Conservation (phyloP, 2,329 filamentous ascomycete genomes). For the Penicillium freii region DNA sequence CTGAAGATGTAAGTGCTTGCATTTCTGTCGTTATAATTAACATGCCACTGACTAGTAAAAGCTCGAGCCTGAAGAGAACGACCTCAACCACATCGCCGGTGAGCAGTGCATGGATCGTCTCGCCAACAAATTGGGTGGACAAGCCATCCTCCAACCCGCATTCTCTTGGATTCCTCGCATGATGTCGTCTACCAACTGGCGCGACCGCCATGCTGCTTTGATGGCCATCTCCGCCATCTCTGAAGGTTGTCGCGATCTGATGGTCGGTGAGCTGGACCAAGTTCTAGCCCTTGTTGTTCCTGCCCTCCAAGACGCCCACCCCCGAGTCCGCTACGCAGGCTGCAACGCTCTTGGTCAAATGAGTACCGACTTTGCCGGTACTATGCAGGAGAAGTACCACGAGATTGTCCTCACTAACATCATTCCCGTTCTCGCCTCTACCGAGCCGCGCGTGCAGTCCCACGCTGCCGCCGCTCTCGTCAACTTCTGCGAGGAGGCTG, state of each 20-base stretch:
- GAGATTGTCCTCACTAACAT: constrained; percentile 83
- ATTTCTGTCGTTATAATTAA: constrained; percentile 14
- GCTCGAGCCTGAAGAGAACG: constrained; percentile 93
- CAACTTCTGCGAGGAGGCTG: constrained; percentile 98
- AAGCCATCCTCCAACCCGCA: constrained; percentile 85
- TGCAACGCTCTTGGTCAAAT: constrained; percentile 99
- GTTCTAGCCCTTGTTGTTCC: constrained; percentile 94
- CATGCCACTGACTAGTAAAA: constrained; percentile 38
- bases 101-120: constrained; percentile 98
- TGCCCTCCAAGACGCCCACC: constrained; percentile 82
- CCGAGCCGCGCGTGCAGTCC: constrained; percentile 91
- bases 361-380: constrained; percentile 98
- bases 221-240: constrained; percentile 99
- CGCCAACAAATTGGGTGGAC: constrained; percentile 94
- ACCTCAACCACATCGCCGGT: constrained; percentile 94
- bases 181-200: constrained; percentile 94
- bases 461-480: constrained; percentile 97
- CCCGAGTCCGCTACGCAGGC: constrained; percentile 92
- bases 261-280: constrained; percentile 91
- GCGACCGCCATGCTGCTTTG: constrained; percentile 89
- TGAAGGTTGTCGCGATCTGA: constrained; percentile 91
- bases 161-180: constrained; percentile 97
- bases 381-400: constrained; percentile 96
- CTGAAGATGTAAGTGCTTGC: constrained; percentile 71
- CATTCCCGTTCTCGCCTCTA: constrained; percentile 84